phyloP scores from a whole-genome alignment of 345 rosid genomes.

The Pseudoturritis turrita region DNA sequence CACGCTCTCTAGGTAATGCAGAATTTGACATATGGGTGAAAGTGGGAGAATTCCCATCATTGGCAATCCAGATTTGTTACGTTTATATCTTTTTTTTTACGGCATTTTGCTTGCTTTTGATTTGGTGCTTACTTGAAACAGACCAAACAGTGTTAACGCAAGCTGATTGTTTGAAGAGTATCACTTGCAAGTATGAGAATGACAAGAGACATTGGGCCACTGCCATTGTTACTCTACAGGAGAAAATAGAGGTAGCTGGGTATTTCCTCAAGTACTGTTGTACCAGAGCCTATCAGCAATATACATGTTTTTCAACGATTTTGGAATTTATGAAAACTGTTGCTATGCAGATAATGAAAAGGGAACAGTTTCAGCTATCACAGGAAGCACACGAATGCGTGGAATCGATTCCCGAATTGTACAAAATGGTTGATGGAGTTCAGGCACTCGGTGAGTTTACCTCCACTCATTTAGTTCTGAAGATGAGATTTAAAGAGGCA shows the following conservation, averaged over 20 bases:
- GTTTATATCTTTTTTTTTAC: not conserved
- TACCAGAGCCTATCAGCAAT: not conserved
- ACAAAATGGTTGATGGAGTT: constrained; percentile 80
- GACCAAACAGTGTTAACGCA: constrained; percentile 71
- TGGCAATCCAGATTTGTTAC: not conserved
- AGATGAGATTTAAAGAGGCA: constrained; percentile 1
- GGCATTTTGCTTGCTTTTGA: not conserved
- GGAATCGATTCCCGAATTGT: constrained; percentile 72
- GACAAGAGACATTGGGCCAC: constrained; percentile 56
- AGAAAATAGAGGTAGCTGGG: constrained; percentile 55
- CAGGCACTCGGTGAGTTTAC: constrained; percentile 72
- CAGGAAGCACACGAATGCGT: constrained; percentile 77
- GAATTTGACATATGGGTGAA: not conserved
- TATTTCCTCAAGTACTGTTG: not conserved
- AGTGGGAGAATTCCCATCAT: not conserved
- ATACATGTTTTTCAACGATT: not conserved
- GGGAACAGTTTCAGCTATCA: constrained; percentile 73
- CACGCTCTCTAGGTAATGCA: constrained; percentile 67
- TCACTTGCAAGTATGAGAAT: constrained; percentile 50
- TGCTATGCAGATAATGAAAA: constrained; percentile 61
- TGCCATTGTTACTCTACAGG: constrained; percentile 48
- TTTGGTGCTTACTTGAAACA: constrained; percentile 29
- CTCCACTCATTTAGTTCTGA: not conserved
- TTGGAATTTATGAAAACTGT: constrained; percentile 3
- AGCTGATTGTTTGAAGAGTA: constrained; percentile 53